Evolutionary conservation across 768 basidiomycete genomes (phyloP), one percentile per base, ranked within the genome.

Genomic region (Leccinum uliginosum): DNA sequence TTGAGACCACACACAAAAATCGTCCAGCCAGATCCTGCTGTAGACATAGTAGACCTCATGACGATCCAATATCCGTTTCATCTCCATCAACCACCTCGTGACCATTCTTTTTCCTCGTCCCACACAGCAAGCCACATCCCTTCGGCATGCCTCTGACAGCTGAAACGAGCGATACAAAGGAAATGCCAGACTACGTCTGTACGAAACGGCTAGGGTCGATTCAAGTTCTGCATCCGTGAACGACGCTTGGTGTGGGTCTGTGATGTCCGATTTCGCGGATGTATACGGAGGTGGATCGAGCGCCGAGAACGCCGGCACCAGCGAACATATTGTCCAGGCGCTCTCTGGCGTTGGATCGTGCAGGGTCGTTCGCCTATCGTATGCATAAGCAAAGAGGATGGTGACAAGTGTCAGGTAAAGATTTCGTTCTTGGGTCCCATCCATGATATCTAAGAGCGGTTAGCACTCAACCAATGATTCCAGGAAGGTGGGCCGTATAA

Each of bases 41-140:
- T 91, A 93, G n/a, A 91, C 77, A 68, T 91, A 92, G 71, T 93
- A 94, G 10, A 89, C 85, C 60, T 91, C 90, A 61, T 91, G 89
- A 63, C 83, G 85, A 64, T 91, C 90, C 59, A 94, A 71, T 49
- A 91, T 83, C 40, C 76, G 69, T 71, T 87, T 91, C 75, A 86
- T 77, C 68, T 84, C 85, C 45, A 94, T 73, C 34, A 93, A 76
- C 64, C 80, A 85, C 62, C 88, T 82, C 53, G 83, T 69, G 23
- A 89, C 75, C 32, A 72, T 75, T 40, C 87, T 80, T 71, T 80
- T 85, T 2, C 91, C 91, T 54, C 74, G 78, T 7, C 70, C 66
- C 43, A 93, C 75, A 53, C 86, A 64, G 29, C 66, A 65, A 15
- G 83, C 83, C n/a, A 83, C 80, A 67, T 94, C 91, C 23, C 67